Evolutionary conservation across 805 yeast genomes (phyloP).

Genomic region (Wickerhamiella brachini): DNA sequence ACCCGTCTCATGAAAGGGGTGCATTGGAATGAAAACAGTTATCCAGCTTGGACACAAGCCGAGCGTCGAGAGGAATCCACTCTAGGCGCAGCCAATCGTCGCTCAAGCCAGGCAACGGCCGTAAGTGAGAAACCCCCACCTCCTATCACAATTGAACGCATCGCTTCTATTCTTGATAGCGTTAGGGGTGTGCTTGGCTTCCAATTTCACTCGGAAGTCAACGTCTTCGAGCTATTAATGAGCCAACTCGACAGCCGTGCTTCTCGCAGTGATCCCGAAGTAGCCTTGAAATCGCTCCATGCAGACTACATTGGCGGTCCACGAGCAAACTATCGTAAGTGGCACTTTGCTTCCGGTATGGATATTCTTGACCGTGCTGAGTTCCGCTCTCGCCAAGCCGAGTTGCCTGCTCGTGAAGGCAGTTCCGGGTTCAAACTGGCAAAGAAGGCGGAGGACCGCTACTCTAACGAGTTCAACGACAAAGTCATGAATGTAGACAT

Average conservation of each 20-base stretch:
- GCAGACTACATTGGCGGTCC: conserved; percentile 65
- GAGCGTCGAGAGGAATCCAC: not conserved
- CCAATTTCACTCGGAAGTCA: conserved; percentile 49
- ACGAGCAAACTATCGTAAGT: conserved; percentile 53
- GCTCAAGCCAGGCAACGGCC: not conserved
- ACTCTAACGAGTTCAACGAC: not conserved
- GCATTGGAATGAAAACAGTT: conserved; percentile 39
- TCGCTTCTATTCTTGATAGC: conserved; percentile 41
- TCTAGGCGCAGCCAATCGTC: not conserved
- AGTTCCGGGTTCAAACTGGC: not conserved
- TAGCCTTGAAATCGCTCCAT: conserved; percentile 48
- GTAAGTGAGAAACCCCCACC: conserved; percentile 1
- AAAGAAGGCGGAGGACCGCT: not conserved
- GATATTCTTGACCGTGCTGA: conserved; percentile 39
- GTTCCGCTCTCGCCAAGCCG: conserved; percentile 18
- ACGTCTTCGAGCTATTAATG: conserved; percentile 55
- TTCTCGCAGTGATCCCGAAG: conserved; percentile 42
- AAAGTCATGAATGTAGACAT: not conserved
- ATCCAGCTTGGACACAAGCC: conserved; percentile 80
- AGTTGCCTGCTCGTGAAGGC: not conserved
- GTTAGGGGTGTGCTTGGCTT: conserved; percentile 49
- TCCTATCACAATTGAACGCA: conserved; percentile 27
- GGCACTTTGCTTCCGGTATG: conserved; percentile 66
- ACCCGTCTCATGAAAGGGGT: conserved; percentile 11
- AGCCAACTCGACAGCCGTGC: conserved; percentile 54